A percentile compares a stretch with the other conserved stretches of the same genome.
phyloP scores from a whole-genome alignment of 169 alveolate genomes.

The Cryptosporidium andersoni region DNA sequence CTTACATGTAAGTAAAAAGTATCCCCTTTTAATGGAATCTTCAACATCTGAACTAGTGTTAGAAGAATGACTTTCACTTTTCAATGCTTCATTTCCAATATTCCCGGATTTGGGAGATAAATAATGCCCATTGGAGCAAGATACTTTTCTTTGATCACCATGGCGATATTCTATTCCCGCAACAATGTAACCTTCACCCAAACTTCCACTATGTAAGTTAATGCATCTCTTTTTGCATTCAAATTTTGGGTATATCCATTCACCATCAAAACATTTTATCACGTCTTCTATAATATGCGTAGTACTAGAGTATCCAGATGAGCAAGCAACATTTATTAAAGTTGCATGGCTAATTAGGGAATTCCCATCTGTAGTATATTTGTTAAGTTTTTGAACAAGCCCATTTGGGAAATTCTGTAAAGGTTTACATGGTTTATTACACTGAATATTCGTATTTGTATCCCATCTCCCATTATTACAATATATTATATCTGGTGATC shows the following conservation, averaged over 20 bases:
- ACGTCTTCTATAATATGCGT: conserved; percentile 7
- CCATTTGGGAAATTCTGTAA: conserved; percentile 10
- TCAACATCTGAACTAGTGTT: neutral
- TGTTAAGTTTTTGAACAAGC: neutral
- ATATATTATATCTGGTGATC: conserved; percentile 40
- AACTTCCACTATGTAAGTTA: conserved; percentile 4
- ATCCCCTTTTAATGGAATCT: conserved; percentile 18
- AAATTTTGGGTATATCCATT: conserved; percentile 30
- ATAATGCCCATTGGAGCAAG: conserved; percentile 39
- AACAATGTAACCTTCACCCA: conserved; percentile 38
- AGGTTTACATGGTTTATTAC: conserved; percentile 17
- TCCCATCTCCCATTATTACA: conserved; percentile 71
- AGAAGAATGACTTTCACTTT: neutral
- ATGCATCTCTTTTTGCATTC: conserved; percentile 46
- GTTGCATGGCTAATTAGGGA: conserved; percentile 12
- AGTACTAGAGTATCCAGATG: conserved; percentile 32
- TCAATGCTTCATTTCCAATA: neutral
- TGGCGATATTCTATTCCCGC: conserved; percentile 55
- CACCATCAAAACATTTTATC: conserved; percentile 39
- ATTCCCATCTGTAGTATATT: neutral
- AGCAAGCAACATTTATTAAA: conserved; percentile 20
- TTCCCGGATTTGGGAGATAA: conserved; percentile 58
- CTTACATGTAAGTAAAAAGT: conserved; percentile 24
- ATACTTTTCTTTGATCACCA: conserved; percentile 54
- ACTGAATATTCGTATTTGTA: conserved; percentile 17